Conservation (phyloP, 768 basidiomycete species). For the Tulasnella sp. region DNA sequence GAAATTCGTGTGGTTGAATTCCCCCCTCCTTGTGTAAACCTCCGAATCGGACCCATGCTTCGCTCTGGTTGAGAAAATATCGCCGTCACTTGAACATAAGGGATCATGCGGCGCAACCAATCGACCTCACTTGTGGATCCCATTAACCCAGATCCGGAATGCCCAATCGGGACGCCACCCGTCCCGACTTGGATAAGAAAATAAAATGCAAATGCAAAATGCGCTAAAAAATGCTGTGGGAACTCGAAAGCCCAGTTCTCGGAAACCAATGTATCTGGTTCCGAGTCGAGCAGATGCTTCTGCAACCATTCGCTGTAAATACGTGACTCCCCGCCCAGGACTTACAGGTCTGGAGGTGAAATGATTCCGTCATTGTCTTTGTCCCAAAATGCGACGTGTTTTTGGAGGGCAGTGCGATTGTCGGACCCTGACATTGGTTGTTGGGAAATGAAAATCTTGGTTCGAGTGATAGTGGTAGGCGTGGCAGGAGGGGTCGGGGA, state of each 20-base stretch:
- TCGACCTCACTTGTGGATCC: not conserved
- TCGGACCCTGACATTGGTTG: not conserved
- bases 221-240: not conserved
- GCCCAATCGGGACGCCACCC: not conserved
- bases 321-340: not conserved
- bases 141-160: not conserved
- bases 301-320: not conserved
- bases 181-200: not conserved
- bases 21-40: not conserved
- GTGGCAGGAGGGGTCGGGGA: no score
- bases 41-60: slow-evolving; percentile 13
- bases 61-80: not conserved
- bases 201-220: not conserved
- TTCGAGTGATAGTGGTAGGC: not conserved
- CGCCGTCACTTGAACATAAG: no score
- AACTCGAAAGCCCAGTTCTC: not conserved
- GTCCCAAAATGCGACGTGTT: slow-evolving; percentile 6
- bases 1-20: not conserved
- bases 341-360: not conserved
- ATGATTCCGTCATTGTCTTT: slow-evolving; percentile 3
- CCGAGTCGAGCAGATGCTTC: not conserved
- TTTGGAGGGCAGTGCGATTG: not conserved
- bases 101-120: no score
- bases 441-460: not conserved
- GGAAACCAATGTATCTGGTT: not conserved